Conservation (phyloP, 768 basidiomycete species). For the Neoboletus magnificus region DNA sequence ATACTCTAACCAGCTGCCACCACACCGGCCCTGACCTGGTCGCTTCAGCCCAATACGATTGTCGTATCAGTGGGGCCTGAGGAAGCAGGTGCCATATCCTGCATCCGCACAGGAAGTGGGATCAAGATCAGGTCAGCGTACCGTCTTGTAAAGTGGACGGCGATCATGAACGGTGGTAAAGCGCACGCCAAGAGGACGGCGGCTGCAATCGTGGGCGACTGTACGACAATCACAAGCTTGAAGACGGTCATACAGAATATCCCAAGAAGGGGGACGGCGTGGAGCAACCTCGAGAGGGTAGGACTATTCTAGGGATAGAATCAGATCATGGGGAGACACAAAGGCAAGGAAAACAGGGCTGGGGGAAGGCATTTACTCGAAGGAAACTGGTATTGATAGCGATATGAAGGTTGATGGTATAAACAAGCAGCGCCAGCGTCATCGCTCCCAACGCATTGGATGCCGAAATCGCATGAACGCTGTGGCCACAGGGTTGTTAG, state of each 20-base stretch:
- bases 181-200: slow-evolving; percentile 21
- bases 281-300: slow-evolving; percentile 17
- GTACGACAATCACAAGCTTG: slow-evolving; percentile 15
- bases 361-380: slow-evolving; percentile 9
- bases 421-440: slow-evolving; percentile 27
- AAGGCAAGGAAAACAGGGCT: not conserved
- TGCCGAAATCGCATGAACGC: slow-evolving; percentile 23
- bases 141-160: slow-evolving; percentile 3
- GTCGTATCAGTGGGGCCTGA: not conserved
- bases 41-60: not conserved
- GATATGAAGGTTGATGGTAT: slow-evolving; percentile 30
- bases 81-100: not conserved
- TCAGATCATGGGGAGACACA: not conserved
- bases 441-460: slow-evolving; percentile 13
- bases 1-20: not conserved
- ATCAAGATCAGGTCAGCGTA: slow-evolving; percentile 5
- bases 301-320: slow-evolving; percentile 8
- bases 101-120: slow-evolving; percentile 8
- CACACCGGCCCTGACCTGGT: not conserved
- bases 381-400: slow-evolving; percentile 15
- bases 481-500: slow-evolving; percentile 5
- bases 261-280: slow-evolving; percentile 27
- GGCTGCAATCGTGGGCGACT: slow-evolving; percentile 19
- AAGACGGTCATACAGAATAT: slow-evolving; percentile 20
- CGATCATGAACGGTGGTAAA: slow-evolving; percentile 17